Conservation (phyloP, 441 rosid species). For the Eruca vesicaria region DNA sequence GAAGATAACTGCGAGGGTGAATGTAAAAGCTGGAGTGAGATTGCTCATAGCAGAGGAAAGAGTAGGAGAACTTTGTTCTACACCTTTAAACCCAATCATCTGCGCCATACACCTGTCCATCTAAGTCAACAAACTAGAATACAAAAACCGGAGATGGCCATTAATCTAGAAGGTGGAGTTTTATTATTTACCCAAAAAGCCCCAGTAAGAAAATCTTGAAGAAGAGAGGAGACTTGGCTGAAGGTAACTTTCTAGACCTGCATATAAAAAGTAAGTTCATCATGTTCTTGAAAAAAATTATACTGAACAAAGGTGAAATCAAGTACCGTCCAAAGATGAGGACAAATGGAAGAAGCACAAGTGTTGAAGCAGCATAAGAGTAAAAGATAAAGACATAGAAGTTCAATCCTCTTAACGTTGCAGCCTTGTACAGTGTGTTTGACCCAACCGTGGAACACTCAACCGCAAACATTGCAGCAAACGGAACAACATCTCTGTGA, state of each 20-base stretch:
- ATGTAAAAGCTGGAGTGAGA: conserved; percentile 44
- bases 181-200: conserved; percentile 34
- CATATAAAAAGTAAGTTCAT: neutral
- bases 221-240: conserved; percentile 34
- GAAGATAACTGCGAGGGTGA: conserved; percentile 51
- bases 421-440: too few relatives aligned
- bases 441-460: too few relatives aligned
- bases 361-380: neutral
- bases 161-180: neutral
- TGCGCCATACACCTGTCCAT: conserved; percentile 11
- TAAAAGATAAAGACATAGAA: conserved; percentile 17
- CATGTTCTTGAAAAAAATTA: neutral
- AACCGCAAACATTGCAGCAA: conserved; percentile 17
- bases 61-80: conserved; percentile 25
- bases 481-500: conserved; percentile 23
- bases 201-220: conserved; percentile 42
- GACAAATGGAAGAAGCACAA: conserved; percentile 8
- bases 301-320: neutral
- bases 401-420: neutral
- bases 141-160: neutral
- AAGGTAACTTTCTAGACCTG: conserved; percentile 27
- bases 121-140: neutral
- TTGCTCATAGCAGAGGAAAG: conserved; percentile 34
- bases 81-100: conserved; percentile 18
- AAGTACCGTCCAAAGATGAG: conserved; percentile 6